phyloP scores from a whole-genome alignment of 768 basidiomycete genomes.

The Boletus vinaceobasis region DNA sequence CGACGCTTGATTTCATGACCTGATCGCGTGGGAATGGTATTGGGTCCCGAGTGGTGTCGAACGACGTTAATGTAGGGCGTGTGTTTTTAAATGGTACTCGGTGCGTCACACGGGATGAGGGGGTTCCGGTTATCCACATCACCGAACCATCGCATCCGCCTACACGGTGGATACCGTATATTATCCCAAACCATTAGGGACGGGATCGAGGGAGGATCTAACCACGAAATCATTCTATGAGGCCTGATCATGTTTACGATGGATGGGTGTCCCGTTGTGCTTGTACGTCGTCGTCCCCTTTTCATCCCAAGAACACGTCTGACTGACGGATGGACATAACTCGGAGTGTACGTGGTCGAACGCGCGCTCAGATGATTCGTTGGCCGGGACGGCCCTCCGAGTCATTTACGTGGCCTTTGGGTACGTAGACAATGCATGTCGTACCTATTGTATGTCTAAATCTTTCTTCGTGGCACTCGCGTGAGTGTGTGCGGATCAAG shows the following conservation, averaged over 20 bases:
- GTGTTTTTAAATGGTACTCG: constrained; percentile 78
- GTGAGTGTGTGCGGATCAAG: no score
- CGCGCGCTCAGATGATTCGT: no score
- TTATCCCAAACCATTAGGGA: constrained; percentile 82
- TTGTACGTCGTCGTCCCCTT: constrained; percentile 45
- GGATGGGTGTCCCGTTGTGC: constrained; percentile 79
- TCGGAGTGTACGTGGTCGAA: no score
- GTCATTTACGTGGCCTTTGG: no score
- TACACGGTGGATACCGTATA: constrained; percentile 94
- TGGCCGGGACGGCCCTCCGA: no score
- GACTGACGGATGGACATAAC: not conserved
- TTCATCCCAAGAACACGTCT: not conserved
- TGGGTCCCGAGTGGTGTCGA: constrained; percentile 70
- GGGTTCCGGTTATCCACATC: not conserved
- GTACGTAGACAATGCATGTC: no score
- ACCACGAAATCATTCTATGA: constrained; percentile 61
- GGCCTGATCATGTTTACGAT: constrained; percentile 85
- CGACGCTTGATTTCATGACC: constrained; percentile 66
- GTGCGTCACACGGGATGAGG: constrained; percentile 37
- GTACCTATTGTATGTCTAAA: no score
- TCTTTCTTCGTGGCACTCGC: no score
- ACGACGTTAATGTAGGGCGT: constrained; percentile 77
- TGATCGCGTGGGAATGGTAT: constrained; percentile 63
- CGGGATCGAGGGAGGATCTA: constrained; percentile 21
- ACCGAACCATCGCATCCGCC: constrained; percentile 36